Evolutionary conservation across 2,329 filamentous ascomycete species (phyloP), one percentile per base, ranked within the genome.

Genomic region (Boeremia exigua): DNA sequence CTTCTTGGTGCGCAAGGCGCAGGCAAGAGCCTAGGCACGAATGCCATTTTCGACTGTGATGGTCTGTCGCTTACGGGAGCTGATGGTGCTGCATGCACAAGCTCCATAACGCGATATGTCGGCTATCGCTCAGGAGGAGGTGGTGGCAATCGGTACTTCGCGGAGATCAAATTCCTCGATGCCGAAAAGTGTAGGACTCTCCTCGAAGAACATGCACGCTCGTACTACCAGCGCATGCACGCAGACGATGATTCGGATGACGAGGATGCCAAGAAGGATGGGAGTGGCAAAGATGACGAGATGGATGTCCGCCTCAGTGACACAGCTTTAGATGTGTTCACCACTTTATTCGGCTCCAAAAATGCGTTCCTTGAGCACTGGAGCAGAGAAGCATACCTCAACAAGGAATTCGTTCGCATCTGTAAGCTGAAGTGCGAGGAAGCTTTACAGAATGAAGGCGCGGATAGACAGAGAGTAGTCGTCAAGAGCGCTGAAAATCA

Each of bases 1-100:
- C 51, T 67, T 1, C 36, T 65, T 17, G 67, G 65, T n/a, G 50
- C 61, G 2, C 67, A 70, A 54, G 65, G 61, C 2, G 59, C 62
- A 6, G 65, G 67, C 5, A 70, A 70, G 40, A 56, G 45, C 11
- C 39, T 65, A 6, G 28, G 56, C 0, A 54, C 61, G 12, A 68
- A 67, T 27, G 65, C 65, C 2, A 12, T 68, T 0, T 63, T 70
- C 23, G 60, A 63, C 27, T 45, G 48, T 6, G 44, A 54, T 25
- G 63, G 61, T 6, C 39, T 70, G 0, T 70, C 64, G 3, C 17
- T 67, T 10, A 66, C 63, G 2, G 65, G 63, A 1, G 63, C 61
- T 10, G 52, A 63, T 40, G 66, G 66, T 1, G 37, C 15, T 8
- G 67, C 65, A 3, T 68, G 66, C 30, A 70, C 65, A 0, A 61